These are phyloP conservation scores for Diaporthe sp. DNA, from an alignment of 2,329 filamentous ascomycete genomes.

Conservation along the genomic window DNA sequence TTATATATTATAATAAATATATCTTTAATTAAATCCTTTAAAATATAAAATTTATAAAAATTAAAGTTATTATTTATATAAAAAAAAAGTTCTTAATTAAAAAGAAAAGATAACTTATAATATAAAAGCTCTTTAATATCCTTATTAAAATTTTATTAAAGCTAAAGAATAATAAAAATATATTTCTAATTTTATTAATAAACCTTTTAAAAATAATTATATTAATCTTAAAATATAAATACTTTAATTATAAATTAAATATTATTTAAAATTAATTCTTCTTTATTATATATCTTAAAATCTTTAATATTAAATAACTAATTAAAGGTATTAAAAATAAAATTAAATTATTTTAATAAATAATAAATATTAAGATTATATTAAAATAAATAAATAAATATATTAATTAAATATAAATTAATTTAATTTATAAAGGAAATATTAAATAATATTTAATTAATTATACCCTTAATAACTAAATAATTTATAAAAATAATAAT, in stretches of 20 bases:
- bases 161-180: background rate
- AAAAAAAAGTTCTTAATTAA: background rate
- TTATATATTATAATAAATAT: background rate
- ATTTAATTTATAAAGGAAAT: background rate
- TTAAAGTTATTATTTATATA: background rate
- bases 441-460: background rate
- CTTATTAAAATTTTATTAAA: background rate
- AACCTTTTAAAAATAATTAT: background rate
- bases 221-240: background rate
- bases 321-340: background rate
- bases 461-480: background rate
- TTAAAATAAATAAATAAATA: background rate
- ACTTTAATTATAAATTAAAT: background rate
- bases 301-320: background rate
- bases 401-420: background rate
- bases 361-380: background rate
- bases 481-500: background rate
- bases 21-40: background rate
- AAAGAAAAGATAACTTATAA: background rate
- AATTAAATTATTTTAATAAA: background rate
- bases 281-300: no score
- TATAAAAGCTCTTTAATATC: background rate
- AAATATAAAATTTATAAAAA: background rate
- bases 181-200: background rate
- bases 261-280: no score